A percentile compares a stretch with the other conserved stretches of the same genome.
phyloP scores from a whole-genome alignment of 2,329 filamentous ascomycete genomes.

The Colletotrichum gigasporum region DNA sequence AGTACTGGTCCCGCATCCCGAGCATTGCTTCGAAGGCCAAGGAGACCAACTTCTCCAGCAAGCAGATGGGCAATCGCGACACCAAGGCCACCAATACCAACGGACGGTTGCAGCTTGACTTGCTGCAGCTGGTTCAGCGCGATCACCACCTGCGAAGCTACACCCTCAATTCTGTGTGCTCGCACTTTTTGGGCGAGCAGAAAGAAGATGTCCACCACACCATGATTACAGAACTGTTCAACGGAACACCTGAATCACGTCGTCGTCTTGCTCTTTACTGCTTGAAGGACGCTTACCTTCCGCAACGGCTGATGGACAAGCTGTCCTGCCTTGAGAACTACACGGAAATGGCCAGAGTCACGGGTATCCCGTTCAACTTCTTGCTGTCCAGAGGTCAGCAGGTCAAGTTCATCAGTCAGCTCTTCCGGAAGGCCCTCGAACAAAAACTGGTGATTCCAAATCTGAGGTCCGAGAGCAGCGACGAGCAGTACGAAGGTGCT shows the following conservation, averaged over 20 bases:
- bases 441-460: conserved; percentile 96
- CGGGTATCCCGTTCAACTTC: conserved; percentile 96
- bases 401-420: conserved; percentile 95
- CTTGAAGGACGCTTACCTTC: conserved; percentile 95
- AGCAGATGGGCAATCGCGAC: conserved; percentile 97
- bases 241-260: conserved; percentile 92
- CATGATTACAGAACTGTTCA: conserved; percentile 98
- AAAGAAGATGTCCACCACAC: conserved; percentile 99
- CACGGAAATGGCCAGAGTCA: conserved; percentile 99
- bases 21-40: conserved; percentile 76
- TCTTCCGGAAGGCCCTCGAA: conserved; percentile 94
- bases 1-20: conserved; percentile 86
- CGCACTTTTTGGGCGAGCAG: conserved; percentile 94
- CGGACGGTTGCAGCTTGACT: conserved; percentile 89
- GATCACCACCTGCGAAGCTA: conserved; percentile 97
- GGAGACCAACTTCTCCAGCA: conserved; percentile 91
- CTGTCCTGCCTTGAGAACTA: conserved; percentile 99
- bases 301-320: conserved; percentile 95
- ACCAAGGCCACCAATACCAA: conserved; percentile 96
- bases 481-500: conserved; percentile 96
- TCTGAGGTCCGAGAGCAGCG: conserved; percentile 72
- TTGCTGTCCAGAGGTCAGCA: conserved; percentile 93
- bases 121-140: conserved; percentile 93
- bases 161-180: conserved; percentile 94
- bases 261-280: conserved; percentile 94